Percentiles rank a stretch among this genome's conserved stretches.
Evolutionary conservation across 2,329 filamentous ascomycete genomes (phyloP).

Genomic region (Hymenoscyphus scutula): DNA sequence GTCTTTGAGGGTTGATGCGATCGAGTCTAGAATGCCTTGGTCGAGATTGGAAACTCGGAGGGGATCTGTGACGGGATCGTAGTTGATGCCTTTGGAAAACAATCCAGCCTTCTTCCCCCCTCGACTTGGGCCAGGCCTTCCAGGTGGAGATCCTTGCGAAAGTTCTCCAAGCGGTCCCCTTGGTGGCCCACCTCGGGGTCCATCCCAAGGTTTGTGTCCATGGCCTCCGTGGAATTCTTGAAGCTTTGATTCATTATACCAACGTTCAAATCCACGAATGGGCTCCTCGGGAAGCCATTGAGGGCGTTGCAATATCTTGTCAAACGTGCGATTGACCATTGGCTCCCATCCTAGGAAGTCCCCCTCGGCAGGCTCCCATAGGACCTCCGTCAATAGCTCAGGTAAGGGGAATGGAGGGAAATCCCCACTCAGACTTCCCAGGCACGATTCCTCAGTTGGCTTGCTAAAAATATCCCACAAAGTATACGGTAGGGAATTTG

Average conservation of each 20-base stretch:
- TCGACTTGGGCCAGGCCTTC: neutral
- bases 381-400: conserved; percentile 18
- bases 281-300: conserved; percentile 36
- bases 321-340: conserved; percentile 10
- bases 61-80: conserved; percentile 38
- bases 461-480: conserved; percentile 35
- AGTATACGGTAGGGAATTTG: conserved; percentile 37
- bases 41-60: conserved; percentile 40
- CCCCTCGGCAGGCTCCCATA: conserved; percentile 24
- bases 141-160: too few relatives aligned
- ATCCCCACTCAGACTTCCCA: conserved; percentile 30
- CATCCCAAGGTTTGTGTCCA: neutral
- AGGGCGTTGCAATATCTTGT: conserved; percentile 22
- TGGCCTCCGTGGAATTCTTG: neutral
- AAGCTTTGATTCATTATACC: conserved; percentile 21
- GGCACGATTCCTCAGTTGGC: conserved; percentile 22
- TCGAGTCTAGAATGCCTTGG: conserved; percentile 33
- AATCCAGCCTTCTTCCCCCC: neutral
- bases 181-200: neutral
- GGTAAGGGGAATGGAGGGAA: conserved; percentile 34
- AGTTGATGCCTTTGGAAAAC: conserved; percentile 23
- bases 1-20: conserved; percentile 34
- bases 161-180: too few relatives aligned
- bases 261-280: conserved; percentile 36
- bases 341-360: conserved; percentile 26